phyloP scores from a whole-genome alignment of 352 stramenopile species.

The Phytophthora constricta region DNA sequence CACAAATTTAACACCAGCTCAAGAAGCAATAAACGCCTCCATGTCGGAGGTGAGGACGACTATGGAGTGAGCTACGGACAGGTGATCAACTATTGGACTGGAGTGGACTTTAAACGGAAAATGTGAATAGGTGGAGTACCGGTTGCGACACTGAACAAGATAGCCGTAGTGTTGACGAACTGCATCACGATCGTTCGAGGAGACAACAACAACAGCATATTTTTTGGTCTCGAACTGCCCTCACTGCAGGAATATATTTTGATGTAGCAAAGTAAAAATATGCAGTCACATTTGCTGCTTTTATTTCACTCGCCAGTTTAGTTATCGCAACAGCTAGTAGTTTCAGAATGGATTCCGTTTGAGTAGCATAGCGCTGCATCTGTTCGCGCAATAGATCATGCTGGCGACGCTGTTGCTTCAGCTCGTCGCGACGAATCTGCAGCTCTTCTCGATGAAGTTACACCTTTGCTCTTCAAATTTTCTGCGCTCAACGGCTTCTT shows the following conservation, averaged over 20 bases:
- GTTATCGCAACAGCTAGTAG: too few relatives aligned
- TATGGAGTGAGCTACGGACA: neutral
- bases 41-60: slow-evolving; percentile 1
- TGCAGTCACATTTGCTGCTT: neutral
- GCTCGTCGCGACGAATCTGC: neutral
- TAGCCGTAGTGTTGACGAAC: slow-evolving; percentile 1
- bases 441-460: neutral
- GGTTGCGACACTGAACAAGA: slow-evolving; percentile 5
- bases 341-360: neutral
- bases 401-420: neutral
- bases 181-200: slow-evolving; percentile 2
- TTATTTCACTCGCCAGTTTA: neutral
- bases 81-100: slow-evolving; percentile 5
- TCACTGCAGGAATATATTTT: slow-evolving; percentile 2
- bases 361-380: slow-evolving; percentile 6
- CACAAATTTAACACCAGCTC: neutral
- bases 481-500: neutral
- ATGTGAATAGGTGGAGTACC: slow-evolving; percentile 10
- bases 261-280: neutral
- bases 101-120: slow-evolving; percentile 12
- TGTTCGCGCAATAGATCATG: slow-evolving; percentile 1
- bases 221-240: neutral
- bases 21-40: neutral
- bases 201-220: slow-evolving; percentile 10
- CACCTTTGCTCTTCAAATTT: neutral